Evolutionary conservation across 176 grass and related monocot species (phyloP).

Genomic region (bread wheat (Triticum aestivum)): DNA sequence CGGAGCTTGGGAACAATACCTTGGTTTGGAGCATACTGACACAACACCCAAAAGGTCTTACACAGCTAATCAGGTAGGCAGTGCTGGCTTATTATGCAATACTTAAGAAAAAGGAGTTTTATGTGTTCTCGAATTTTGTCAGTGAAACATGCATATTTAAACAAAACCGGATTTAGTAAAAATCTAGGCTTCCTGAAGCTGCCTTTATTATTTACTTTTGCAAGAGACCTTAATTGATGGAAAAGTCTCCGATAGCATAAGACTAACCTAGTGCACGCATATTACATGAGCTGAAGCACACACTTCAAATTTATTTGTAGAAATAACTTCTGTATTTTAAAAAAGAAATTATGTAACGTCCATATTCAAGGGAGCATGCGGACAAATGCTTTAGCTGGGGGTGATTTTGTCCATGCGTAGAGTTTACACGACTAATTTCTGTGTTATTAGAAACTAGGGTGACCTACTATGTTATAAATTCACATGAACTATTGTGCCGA

Average conservation of each 20-base stretch:
- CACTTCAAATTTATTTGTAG: background rate
- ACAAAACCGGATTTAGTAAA: background rate
- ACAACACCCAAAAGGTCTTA: constrained; percentile 64
- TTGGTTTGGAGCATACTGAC: constrained; percentile 77
- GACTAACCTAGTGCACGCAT: background rate
- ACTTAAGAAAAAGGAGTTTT: background rate
- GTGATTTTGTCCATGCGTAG: background rate
- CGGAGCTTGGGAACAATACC: constrained; percentile 81
- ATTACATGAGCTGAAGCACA: background rate
- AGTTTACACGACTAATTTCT: constrained; percentile 2
- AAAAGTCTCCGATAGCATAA: background rate
- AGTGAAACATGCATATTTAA: background rate
- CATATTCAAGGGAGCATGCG: background rate
- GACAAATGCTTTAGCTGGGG: background rate
- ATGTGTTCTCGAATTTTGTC: background rate
- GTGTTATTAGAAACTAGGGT: background rate
- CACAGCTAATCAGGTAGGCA: constrained; percentile 62
- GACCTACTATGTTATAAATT: constrained; percentile 10
- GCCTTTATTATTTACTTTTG: background rate
- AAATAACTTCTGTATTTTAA: background rate
- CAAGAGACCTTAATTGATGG: background rate
- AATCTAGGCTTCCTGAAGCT: background rate
- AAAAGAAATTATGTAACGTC: background rate
- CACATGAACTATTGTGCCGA: background rate
- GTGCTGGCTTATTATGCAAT: background rate